Percentiles rank a stretch among this genome's conserved stretches.
Evolutionary conservation across 1,139 yeast genomes (phyloP).

Genomic region (Arxiozyma heterogenica): DNA sequence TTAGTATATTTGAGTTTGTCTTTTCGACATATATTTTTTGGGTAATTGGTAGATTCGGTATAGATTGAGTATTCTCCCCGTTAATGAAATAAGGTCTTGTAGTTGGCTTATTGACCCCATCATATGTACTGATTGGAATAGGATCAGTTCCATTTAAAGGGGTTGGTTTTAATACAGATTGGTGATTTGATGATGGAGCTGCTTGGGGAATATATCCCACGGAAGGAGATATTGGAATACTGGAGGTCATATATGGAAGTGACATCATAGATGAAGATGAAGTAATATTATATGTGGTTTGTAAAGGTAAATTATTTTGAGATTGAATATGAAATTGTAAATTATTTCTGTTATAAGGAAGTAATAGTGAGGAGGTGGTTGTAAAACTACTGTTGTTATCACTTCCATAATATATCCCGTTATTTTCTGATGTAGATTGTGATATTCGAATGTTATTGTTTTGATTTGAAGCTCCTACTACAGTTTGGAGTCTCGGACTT

Average conservation of each 20-base stretch:
- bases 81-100: background rate
- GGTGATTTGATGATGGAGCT: background rate
- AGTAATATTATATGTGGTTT: background rate
- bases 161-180: slow-evolving; percentile 2
- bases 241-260: background rate
- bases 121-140: background rate
- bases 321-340: background rate
- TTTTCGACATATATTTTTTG: background rate
- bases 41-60: background rate
- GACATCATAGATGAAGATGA: background rate
- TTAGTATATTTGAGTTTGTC: background rate
- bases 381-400: background rate
- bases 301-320: slow-evolving; percentile 1
- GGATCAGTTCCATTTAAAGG: background rate
- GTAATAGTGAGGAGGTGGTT: background rate
- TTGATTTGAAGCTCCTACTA: background rate
- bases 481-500: background rate
- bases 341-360: background rate
- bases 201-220: background rate
- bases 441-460: background rate
- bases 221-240: background rate
- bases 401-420: background rate
- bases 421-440: background rate
- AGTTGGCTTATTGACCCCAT: background rate
- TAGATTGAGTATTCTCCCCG: background rate